Evolutionary conservation across 139 green algal species (phyloP).

Genomic region (Volvox africanus): DNA sequence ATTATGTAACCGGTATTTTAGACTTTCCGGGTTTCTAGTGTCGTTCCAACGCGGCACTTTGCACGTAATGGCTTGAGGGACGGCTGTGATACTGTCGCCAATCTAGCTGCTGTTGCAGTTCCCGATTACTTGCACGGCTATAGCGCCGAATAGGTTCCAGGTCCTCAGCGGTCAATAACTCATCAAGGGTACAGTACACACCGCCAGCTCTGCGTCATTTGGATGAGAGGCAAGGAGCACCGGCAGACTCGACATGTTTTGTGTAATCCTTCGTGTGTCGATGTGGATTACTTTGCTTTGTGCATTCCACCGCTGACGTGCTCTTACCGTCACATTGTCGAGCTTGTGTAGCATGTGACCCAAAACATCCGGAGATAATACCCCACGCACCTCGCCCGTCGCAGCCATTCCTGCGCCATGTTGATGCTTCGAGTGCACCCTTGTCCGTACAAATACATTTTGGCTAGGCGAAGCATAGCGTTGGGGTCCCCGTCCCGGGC

Average conservation of each 20-base stretch:
- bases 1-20: too few species aligned
- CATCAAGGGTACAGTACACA: conserved; percentile 52
- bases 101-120: not conserved
- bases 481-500: conserved; percentile 67
- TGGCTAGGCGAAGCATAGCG: conserved; percentile 71
- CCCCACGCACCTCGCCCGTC: conserved; percentile 51
- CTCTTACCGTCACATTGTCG: too few species aligned
- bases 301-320: too few species aligned
- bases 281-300: too few species aligned
- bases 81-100: not conserved
- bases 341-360: too few species aligned
- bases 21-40: too few species aligned
- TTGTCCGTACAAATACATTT: conserved; percentile 75
- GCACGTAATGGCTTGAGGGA: not conserved
- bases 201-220: conserved; percentile 43
- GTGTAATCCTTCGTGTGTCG: too few species aligned
- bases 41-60: not conserved
- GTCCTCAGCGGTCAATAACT: conserved; percentile 51
- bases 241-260: too few species aligned
- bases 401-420: conserved; percentile 63
- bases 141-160: not conserved
- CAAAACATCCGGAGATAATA: too few species aligned
- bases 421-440: conserved; percentile 47
- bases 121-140: not conserved
- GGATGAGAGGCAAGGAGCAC: too few species aligned